Percentiles rank a stretch among this genome's conserved stretches.
Conservation (phyloP, 225 moss, liverwort and hornwort genomes). For the Bryum argenteum region DNA sequence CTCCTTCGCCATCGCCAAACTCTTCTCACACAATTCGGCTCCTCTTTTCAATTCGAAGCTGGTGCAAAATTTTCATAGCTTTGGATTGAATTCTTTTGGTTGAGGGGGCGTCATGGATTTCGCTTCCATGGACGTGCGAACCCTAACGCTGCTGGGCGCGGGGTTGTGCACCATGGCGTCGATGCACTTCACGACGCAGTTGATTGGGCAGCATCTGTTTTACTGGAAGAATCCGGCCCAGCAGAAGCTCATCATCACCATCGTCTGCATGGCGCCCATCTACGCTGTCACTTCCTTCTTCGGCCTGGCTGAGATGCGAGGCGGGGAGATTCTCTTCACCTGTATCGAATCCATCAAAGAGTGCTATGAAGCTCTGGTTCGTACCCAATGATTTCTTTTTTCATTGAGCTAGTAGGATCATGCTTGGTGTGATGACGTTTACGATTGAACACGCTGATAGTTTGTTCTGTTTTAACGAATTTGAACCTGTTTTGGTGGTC, state of each 20-base stretch:
- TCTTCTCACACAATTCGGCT: too few relatives aligned
- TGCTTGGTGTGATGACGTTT: not conserved
- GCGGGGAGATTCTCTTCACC: slow-evolving; percentile 74
- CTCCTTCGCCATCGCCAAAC: too few relatives aligned
- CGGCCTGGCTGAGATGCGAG: slow-evolving; percentile 74
- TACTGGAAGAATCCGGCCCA: slow-evolving; percentile 79
- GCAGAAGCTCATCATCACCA: slow-evolving; percentile 77
- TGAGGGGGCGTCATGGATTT: slow-evolving; percentile 51
- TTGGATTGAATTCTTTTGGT: too few relatives aligned
- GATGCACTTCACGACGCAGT: slow-evolving; percentile 71
- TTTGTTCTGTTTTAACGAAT: too few relatives aligned
- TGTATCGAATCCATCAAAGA: slow-evolving; percentile 85
- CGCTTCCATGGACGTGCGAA: slow-evolving; percentile 63
- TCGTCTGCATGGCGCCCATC: slow-evolving; percentile 87
- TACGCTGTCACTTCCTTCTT: slow-evolving; percentile 84
- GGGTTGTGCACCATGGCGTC: slow-evolving; percentile 70
- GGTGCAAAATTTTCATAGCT: too few relatives aligned
- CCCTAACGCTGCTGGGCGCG: slow-evolving; percentile 65
- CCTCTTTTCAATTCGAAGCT: too few relatives aligned
- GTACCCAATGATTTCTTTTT: slow-evolving; percentile 35
- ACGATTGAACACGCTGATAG: too few relatives aligned
- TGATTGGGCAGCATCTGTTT: slow-evolving; percentile 71
- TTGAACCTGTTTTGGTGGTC: too few relatives aligned
- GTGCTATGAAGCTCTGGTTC: slow-evolving; percentile 88
- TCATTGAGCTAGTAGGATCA: not conserved